Evolutionary conservation across 2,329 filamentous ascomycete species (phyloP).

Genomic region (Monosporascus sp.): DNA sequence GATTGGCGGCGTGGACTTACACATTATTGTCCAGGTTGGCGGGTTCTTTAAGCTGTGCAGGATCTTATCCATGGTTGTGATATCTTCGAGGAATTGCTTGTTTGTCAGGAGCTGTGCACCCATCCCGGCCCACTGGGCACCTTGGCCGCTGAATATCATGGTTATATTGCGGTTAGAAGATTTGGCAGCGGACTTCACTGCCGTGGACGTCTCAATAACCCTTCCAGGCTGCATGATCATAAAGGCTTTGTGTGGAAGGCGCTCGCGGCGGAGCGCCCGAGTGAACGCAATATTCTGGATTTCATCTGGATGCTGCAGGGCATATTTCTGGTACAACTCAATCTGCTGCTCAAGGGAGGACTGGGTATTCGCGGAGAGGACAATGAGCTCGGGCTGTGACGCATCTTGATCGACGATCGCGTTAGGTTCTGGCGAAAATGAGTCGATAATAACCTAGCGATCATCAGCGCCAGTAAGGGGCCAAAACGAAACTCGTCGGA

Average conservation of each 20-base stretch:
- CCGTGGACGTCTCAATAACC: slow-evolving; percentile 5
- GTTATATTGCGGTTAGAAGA: slow-evolving; percentile 7
- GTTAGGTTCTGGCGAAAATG: slow-evolving; percentile 3
- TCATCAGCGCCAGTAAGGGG: slow-evolving; percentile 1
- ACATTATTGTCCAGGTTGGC: slow-evolving; percentile 12
- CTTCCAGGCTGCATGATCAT: slow-evolving; percentile 11
- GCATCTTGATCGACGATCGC: background rate
- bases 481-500: too few species aligned
- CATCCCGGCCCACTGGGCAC: slow-evolving; percentile 25
- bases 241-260: slow-evolving; percentile 21
- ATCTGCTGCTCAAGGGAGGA: slow-evolving; percentile 12
- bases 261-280: slow-evolving; percentile 22
- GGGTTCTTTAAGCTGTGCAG: slow-evolving; percentile 4
- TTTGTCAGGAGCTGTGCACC: slow-evolving; percentile 16
- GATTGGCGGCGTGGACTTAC: slow-evolving; percentile 1
- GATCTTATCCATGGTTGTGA: slow-evolving; percentile 12
- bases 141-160: slow-evolving; percentile 28
- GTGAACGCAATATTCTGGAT: slow-evolving; percentile 25
- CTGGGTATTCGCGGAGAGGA: slow-evolving; percentile 16
- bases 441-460: slow-evolving; percentile 14
- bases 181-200: slow-evolving; percentile 6
- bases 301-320: slow-evolving; percentile 5
- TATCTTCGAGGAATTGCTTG: slow-evolving; percentile 9
- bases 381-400: slow-evolving; percentile 11
- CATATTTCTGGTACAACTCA: slow-evolving; percentile 15